Percentiles rank a stretch among this genome's conserved stretches.
These are phyloP conservation scores for Poronia punctata DNA, from an alignment of 495 filamentous ascomycete species.

Conservation along the genomic window DNA sequence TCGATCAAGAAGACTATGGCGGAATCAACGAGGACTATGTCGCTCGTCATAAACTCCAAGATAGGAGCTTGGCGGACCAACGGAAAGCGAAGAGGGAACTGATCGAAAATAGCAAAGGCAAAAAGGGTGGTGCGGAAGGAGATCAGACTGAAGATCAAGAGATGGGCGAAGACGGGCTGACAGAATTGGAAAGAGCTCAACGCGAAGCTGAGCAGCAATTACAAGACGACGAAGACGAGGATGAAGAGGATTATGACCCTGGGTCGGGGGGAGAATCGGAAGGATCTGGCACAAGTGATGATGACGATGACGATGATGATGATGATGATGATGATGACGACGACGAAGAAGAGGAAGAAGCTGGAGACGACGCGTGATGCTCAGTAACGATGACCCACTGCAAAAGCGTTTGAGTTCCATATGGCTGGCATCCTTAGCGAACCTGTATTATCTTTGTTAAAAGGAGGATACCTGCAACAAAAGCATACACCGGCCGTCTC, in stretches of 20 bases:
- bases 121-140: slow-evolving; percentile 57
- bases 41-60: slow-evolving; percentile 71
- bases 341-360: slow-evolving; percentile 34
- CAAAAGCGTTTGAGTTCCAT: no score
- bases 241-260: slow-evolving; percentile 85
- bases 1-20: slow-evolving; percentile 76
- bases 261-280: slow-evolving; percentile 70
- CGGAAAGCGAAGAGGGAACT: slow-evolving; percentile 66
- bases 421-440: no score
- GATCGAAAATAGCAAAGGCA: slow-evolving; percentile 37
- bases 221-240: slow-evolving; percentile 71
- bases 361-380: slow-evolving; percentile 13
- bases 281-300: slow-evolving; percentile 52
- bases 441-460: no score
- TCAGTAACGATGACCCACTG: no score
- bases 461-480: no score
- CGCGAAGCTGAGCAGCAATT: slow-evolving; percentile 39
- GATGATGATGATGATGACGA: slow-evolving; percentile 43
- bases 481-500: no score
- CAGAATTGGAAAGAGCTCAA: slow-evolving; percentile 47
- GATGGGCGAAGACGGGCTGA: slow-evolving; percentile 62
- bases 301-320: slow-evolving; percentile 46
- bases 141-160: slow-evolving; percentile 44
- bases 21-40: slow-evolving; percentile 78
- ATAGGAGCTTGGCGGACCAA: slow-evolving; percentile 85